Conservation (phyloP, 441 rosid species). For the Aleurites moluccanus region DNA sequence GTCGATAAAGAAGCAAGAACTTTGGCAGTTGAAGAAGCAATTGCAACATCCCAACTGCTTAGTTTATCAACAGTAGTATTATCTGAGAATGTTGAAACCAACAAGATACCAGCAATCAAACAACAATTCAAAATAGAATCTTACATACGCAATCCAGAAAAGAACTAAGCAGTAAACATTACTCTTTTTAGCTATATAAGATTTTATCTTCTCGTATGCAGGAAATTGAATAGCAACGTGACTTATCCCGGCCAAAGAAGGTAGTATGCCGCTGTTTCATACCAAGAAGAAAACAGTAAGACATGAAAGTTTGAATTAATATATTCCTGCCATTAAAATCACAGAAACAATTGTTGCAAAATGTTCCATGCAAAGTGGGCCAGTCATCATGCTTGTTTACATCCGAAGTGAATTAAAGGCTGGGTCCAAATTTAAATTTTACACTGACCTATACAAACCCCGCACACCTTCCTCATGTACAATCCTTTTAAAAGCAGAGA, state of each 20-base stretch:
- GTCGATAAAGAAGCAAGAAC: slow-evolving; percentile 76
- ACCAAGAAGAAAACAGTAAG: slow-evolving; percentile 11
- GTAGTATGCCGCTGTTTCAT: slow-evolving; percentile 81
- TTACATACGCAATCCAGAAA: slow-evolving; percentile 12
- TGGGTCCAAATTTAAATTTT: not conserved
- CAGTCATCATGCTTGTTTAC: not conserved
- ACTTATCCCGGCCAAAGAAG: slow-evolving; percentile 86
- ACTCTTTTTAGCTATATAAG: slow-evolving; percentile 72
- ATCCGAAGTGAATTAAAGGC: not conserved
- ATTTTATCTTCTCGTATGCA: slow-evolving; percentile 81
- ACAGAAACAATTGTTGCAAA: slow-evolving; percentile 9
- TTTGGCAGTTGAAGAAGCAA: slow-evolving; percentile 83
- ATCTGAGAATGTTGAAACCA: slow-evolving; percentile 43
- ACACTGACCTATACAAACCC: slow-evolving; percentile 84
- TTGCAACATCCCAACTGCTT: slow-evolving; percentile 58
- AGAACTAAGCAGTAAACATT: slow-evolving; percentile 20
- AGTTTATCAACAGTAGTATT: slow-evolving; percentile 58
- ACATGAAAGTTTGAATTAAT: slow-evolving; percentile 4
- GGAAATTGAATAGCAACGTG: slow-evolving; percentile 98
- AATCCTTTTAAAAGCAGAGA: slow-evolving; percentile 82
- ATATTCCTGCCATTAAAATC: not conserved
- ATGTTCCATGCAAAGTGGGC: not conserved
- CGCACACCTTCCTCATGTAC: slow-evolving; percentile 79
- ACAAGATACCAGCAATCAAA: slow-evolving; percentile 26
- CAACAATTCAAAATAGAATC: not conserved